Percentiles rank a stretch among this genome's conserved stretches.
Evolutionary conservation across 208 protist species (phyloP).

Genomic region (Naegleria gruberi): DNA sequence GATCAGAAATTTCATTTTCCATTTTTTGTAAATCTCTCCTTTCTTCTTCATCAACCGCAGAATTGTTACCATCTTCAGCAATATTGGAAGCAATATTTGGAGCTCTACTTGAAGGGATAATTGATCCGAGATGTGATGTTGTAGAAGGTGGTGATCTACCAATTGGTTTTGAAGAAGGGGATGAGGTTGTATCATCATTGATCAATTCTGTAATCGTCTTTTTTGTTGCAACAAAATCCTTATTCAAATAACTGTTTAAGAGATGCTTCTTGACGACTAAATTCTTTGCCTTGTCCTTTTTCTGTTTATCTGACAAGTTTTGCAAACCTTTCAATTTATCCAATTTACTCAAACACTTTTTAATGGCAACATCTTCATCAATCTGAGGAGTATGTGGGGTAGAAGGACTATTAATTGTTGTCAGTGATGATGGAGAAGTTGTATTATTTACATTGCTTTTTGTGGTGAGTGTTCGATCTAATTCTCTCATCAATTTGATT

Average conservation of each 20-base stretch:
- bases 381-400: neutral
- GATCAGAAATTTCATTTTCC: neutral
- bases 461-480: neutral
- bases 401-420: no score
- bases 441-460: neutral
- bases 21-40: neutral
- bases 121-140: neutral
- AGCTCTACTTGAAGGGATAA: neutral
- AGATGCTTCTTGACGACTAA: neutral
- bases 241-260: neutral
- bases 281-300: neutral
- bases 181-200: neutral
- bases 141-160: neutral
- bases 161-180: no score
- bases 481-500: neutral
- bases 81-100: neutral
- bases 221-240: neutral
- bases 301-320: neutral
- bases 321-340: constrained; percentile 16
- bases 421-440: neutral
- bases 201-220: neutral
- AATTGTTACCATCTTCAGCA: neutral
- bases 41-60: neutral
- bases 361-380: neutral
- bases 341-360: neutral